phyloP scores from a whole-genome alignment of 73 alveolate species.

The Symbiodinium natans region DNA sequence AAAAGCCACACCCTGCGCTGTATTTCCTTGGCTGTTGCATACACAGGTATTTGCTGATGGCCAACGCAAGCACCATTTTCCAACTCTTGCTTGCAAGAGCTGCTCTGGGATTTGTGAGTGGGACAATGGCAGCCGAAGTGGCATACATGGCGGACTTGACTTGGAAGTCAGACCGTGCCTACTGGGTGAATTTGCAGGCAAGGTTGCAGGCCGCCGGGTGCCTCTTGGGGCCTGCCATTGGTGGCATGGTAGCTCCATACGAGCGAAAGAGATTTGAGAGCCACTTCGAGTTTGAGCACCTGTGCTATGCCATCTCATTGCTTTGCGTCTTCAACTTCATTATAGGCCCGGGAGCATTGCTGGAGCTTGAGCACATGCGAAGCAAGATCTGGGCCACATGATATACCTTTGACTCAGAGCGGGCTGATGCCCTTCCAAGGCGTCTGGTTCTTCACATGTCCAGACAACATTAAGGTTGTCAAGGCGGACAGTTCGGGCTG shows the following conservation, averaged over 20 bases:
- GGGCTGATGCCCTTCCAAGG: neutral
- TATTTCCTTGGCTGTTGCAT: too few relatives aligned
- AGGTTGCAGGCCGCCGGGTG: constrained; percentile 83
- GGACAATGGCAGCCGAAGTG: constrained; percentile 80
- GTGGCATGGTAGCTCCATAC: constrained; percentile 91
- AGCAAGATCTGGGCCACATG: too few relatives aligned
- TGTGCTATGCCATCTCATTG: constrained; percentile 32
- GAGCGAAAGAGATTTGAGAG: neutral
- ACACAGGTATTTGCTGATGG: constrained; percentile 61
- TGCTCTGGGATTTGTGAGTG: constrained; percentile 37
- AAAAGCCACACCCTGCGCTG: too few relatives aligned
- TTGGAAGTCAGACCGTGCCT: constrained; percentile 65
- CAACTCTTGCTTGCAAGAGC: constrained; percentile 51
- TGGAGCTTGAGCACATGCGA: neutral
- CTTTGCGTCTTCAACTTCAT: constrained; percentile 63
- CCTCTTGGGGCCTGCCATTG: constrained; percentile 73
- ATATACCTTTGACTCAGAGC: neutral
- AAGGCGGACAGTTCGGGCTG: neutral
- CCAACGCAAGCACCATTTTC: constrained; percentile 41
- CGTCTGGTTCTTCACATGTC: neutral
- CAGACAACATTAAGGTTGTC: neutral
- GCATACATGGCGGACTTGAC: constrained; percentile 73
- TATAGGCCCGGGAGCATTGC: constrained; percentile 27
- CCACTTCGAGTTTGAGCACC: constrained; percentile 73
- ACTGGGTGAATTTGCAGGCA: constrained; percentile 24